Conservation (phyloP, 768 basidiomycete species). For the Baorangia bicolor region DNA sequence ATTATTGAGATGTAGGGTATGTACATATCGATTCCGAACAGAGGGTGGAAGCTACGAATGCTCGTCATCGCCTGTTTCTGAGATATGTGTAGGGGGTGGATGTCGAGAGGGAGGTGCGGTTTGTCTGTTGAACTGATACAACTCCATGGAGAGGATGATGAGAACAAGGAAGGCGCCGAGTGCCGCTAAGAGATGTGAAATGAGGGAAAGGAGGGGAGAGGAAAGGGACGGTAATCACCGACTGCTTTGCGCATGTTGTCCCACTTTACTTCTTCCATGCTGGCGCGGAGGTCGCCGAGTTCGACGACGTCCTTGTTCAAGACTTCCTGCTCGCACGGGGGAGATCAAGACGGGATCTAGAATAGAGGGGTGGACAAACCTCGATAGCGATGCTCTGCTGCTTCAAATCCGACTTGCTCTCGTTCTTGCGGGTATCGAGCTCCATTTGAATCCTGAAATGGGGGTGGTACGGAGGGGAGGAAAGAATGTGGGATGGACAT, state of each 20-base stretch:
- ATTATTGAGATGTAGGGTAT: slow-evolving; percentile 19
- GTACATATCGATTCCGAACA: slow-evolving; percentile 2
- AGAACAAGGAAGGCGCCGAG: slow-evolving; percentile 65
- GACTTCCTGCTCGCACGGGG: slow-evolving; percentile 50
- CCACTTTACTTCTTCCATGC: slow-evolving; percentile 86
- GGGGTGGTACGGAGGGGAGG: not conserved
- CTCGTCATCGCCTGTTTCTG: slow-evolving; percentile 10
- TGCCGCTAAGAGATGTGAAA: slow-evolving; percentile 43
- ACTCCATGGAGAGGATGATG: slow-evolving; percentile 69
- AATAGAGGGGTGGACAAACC: slow-evolving; percentile 38
- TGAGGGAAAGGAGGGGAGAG: not conserved
- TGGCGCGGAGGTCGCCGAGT: slow-evolving; percentile 75
- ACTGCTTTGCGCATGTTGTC: slow-evolving; percentile 85
- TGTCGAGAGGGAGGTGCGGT: slow-evolving; percentile 19
- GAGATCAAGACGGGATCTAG: not conserved
- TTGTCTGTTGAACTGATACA: slow-evolving; percentile 45
- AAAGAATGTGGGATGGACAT: slow-evolving; percentile 29
- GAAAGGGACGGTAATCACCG: slow-evolving; percentile 42
- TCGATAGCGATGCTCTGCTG: slow-evolving; percentile 82
- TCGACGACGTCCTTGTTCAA: slow-evolving; percentile 72
- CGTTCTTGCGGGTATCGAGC: slow-evolving; percentile 89
- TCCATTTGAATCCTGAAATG: slow-evolving; percentile 88
- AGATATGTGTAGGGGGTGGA: not conserved
- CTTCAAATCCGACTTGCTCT: slow-evolving; percentile 81
- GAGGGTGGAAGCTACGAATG: slow-evolving; percentile 15